These are phyloP conservation scores for Litchi chinensis DNA, from an alignment of 345 rosid species.

Conservation along the genomic window DNA sequence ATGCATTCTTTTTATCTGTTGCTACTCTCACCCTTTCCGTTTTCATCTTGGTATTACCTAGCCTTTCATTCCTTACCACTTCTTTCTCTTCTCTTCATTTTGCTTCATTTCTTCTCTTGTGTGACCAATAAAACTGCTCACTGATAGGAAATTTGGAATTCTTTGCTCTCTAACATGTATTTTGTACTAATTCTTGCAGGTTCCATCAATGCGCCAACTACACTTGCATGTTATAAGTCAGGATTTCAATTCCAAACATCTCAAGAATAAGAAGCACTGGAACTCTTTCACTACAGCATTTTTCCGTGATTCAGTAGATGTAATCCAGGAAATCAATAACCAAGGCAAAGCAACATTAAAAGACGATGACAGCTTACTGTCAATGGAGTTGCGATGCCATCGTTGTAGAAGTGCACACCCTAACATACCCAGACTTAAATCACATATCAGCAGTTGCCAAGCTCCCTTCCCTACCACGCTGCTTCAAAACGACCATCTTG, in stretches of 20 bases:
- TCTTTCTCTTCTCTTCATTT: neutral
- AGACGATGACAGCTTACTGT: constrained; percentile 47
- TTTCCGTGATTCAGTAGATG: constrained; percentile 82
- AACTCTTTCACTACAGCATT: constrained; percentile 79
- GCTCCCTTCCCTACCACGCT: constrained; percentile 55
- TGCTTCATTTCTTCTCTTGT: neutral
- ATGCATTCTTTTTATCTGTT: neutral
- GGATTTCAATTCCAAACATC: constrained; percentile 75
- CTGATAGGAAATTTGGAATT: neutral
- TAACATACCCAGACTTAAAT: constrained; percentile 80
- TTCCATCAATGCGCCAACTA: constrained; percentile 76
- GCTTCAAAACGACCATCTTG: constrained; percentile 47
- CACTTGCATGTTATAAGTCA: constrained; percentile 95
- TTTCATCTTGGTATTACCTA: neutral
- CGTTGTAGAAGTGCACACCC: constrained; percentile 89
- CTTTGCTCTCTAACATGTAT: neutral
- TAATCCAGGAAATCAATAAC: constrained; percentile 63
- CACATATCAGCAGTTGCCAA: constrained; percentile 58
- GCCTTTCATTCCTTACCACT: no score
- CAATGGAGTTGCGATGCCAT: constrained; percentile 82
- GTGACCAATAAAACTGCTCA: neutral
- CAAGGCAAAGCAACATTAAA: constrained; percentile 55
- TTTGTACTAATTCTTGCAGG: constrained; percentile 40
- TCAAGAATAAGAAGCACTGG: constrained; percentile 96
- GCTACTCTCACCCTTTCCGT: neutral